Evolutionary conservation across 768 basidiomycete species (phyloP), one percentile per base, ranked within the genome.

Genomic region (Tylopilus balloui): DNA sequence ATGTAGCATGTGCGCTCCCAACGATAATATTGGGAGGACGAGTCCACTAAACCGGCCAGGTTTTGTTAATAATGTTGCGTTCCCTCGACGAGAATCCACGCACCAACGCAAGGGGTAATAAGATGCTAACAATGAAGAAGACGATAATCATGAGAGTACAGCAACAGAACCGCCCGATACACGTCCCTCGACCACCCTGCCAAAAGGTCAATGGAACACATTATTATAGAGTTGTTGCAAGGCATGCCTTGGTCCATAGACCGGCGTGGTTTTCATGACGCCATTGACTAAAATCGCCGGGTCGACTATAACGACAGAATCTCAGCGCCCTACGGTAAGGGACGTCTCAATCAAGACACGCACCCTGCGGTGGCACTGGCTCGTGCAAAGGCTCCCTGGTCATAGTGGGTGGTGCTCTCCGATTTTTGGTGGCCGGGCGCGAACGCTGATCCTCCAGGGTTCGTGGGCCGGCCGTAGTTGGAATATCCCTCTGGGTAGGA

Each of bases 81-180:
- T 29, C 41, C 25, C 45, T 50, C 47, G 17, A 39, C 42, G 28
- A 25, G 24, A 40, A 23, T 43, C 17, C 24, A 47, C 80, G 64
- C 59, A 91, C 90, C 70, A 91, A 59, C 13, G 78, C 78, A 38
- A 92, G 72, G 0, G 84, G 68, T 24, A 91, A 73, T 12, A 85
- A 52, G 45, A 90, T 80, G 69, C 80, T 77, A 46, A 86, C 62
- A 42, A 89, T 55, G 25, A 92, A 60, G 63, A 92, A 80, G 31
- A 88, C 47, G 11, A 71, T 58, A 14, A 80, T 79, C 76, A 91
- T 74, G 19, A 91, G 42, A 12, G 83, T 82, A 67, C 89, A 92
- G 58, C 82, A 88, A 65, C 78, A 84, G 66, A 91, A 84, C 55
- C 89, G 69, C 45, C 84, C 81, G 32, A 80, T 64, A 62, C 83